Percentiles rank a stretch among this genome's conserved stretches.
Conservation (phyloP, 2,329 filamentous ascomycete genomes). For the Apiospora marii region DNA sequence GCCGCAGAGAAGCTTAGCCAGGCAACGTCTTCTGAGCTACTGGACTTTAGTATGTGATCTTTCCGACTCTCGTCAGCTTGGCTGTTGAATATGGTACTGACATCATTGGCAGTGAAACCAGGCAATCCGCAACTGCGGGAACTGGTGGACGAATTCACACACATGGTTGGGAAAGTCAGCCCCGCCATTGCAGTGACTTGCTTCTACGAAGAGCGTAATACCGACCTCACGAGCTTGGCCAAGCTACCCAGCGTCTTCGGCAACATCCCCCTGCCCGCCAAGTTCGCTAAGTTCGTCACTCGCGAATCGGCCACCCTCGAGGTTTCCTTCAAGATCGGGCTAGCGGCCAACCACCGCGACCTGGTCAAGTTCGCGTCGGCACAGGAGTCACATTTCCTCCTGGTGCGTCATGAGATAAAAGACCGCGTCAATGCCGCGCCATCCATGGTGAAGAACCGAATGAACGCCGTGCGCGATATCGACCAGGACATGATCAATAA, state of each 20-base stretch:
- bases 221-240: constrained; percentile 46
- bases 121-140: constrained; percentile 48
- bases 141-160: constrained; percentile 49
- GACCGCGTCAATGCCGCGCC: constrained; percentile 46
- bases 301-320: constrained; percentile 49
- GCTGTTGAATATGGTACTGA: background rate
- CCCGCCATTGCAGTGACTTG: constrained; percentile 47
- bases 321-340: constrained; percentile 45
- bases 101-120: constrained; percentile 45
- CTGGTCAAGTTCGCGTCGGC: constrained; percentile 49
- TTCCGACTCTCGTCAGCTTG: background rate
- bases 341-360: constrained; percentile 49
- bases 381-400: constrained; percentile 35
- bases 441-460: constrained; percentile 46
- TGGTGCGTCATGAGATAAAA: constrained; percentile 48
- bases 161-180: constrained; percentile 43
- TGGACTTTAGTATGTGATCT: constrained; percentile 36
- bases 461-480: constrained; percentile 47
- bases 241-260: constrained; percentile 42
- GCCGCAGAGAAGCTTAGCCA: constrained; percentile 44
- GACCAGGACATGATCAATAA: constrained; percentile 43
- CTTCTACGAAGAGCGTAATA: constrained; percentile 51
- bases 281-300: constrained; percentile 48
- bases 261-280: constrained; percentile 42
- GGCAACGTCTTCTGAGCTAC: constrained; percentile 46